Evolutionary conservation across 768 basidiomycete species (phyloP), one percentile per base, ranked within the genome.

Genomic region (Jaapia argillacea): DNA sequence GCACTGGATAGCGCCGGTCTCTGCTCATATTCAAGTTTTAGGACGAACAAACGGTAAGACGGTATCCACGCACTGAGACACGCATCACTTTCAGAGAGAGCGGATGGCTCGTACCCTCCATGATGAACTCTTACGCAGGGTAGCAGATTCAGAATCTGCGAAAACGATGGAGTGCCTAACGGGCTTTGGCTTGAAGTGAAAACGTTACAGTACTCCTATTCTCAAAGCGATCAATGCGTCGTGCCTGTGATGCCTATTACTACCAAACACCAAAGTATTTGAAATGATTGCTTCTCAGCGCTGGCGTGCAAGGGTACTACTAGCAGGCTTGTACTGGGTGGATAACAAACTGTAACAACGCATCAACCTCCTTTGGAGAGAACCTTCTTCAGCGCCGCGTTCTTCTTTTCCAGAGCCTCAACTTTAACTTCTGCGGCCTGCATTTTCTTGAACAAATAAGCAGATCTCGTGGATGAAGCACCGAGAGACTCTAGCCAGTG

Each of bases 41-140:
- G n/a, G n/a, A n/a, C n/a, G 37, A 21, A 7, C 37, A 47, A 40
- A 48, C 40, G 36, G 28, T 38, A 31, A 25, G 26, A 6, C 47
- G 36, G 40, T 5, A 41, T 21, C 40, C 31, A 79, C 85, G 62
- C 64, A 90, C 87, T 58, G 86, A 89, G 46, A 87, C 74, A 43
- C 87, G 75, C 83, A 90, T 90, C 45, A 89, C 87, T 61, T 90
- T 90, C 51, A 90, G 67, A 3, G 87, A 81, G 33, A 90, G 58
- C 27, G 81, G 65, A 58, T 88, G 85, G 1, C 70, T 66, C 44
- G 75, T 71, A 28, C 71, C 72, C 48, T 86, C 83, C 48, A 60
- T 57, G n/a, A n/a, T n/a, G n/a, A n/a, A n/a, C n/a, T n/a, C n/a
- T n/a, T n/a, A n/a, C n/a, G n/a, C n/a, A n/a, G n/a, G n/a, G n/a